Base-by-base conservation (phyloP, 192 early-diverging fungal species). In the Lobosporangium transversale region DNA sequence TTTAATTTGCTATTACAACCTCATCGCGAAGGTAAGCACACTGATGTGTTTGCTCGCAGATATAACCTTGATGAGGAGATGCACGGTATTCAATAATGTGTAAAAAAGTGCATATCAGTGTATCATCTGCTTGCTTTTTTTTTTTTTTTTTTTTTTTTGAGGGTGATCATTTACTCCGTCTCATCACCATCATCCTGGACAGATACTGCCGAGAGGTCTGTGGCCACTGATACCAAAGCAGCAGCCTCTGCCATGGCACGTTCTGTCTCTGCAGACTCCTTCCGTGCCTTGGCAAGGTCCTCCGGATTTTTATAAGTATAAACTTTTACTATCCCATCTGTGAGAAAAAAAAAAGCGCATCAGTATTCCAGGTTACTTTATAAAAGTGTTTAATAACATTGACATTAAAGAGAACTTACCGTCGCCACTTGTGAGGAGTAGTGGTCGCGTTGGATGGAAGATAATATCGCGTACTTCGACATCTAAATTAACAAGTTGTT, bases 401-500 rank as follows among this genome's bases (percentile, higher is more conserved):
- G 18, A 56, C 21, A 51, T 32, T 18, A 26, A n/a, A 11, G 14
- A 31, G 21, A 4, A 53, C 66, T 81, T 84, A 90, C 91, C 93
- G 79, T 98, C 96, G 31, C 84, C 89, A 80, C 93, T 92, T 7
- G 96, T 93, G 57, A 95, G 91, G 52, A 98, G 30, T 2, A 95
- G 71, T 29, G 90, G 89, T 45, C 86, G 81, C 20, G 85, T 88
- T 31, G 94, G 94, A 62, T 97, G 95, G 75, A 96, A 92, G 45
- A 94, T 83, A 32, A 95, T 89, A 81, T 98, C 96, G 35, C 96
- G 87, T n/a, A 98, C 92, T 73, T 98, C 96, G 10, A 95, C 85
- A 29, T 92, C 93, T 85, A 64, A 17, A 15, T n/a, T n/a, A n/a
- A n/a, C n/a, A n/a, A n/a, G n/a, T n/a, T n/a, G n/a, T n/a, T n/a